phyloP scores from a whole-genome alignment of 2,329 filamentous ascomycete species.

The Alternaria ventricosa region DNA sequence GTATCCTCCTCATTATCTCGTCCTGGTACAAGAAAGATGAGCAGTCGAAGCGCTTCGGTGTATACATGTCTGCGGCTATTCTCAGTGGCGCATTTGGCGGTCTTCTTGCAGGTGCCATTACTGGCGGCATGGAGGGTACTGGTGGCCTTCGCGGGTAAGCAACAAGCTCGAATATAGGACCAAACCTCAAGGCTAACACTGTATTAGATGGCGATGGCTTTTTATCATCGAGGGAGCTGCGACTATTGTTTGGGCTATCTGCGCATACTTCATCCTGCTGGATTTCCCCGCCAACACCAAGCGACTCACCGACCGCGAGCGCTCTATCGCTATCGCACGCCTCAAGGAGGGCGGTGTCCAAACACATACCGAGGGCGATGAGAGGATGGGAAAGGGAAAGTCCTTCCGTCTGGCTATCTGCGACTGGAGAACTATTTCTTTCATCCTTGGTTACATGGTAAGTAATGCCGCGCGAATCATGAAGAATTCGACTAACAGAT shows the following conservation, averaged over 20 bases:
- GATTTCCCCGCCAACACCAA: slow-evolving; percentile 59
- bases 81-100: slow-evolving; percentile 59
- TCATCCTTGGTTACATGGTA: slow-evolving; percentile 60
- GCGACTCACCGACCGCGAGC: slow-evolving; percentile 51
- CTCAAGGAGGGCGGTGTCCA: slow-evolving; percentile 54
- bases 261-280: slow-evolving; percentile 55
- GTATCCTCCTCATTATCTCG: slow-evolving; percentile 61
- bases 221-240: slow-evolving; percentile 50
- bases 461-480: slow-evolving; percentile 19
- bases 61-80: slow-evolving; percentile 66
- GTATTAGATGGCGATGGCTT: slow-evolving; percentile 58
- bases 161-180: too few species aligned
- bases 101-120: slow-evolving; percentile 53
- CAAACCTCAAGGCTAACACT: background rate
- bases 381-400: slow-evolving; percentile 46
- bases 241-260: slow-evolving; percentile 54
- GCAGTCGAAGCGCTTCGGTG: slow-evolving; percentile 62
- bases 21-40: slow-evolving; percentile 58
- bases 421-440: slow-evolving; percentile 57
- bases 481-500: slow-evolving; percentile 4
- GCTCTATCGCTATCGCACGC: slow-evolving; percentile 53
- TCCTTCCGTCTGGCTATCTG: slow-evolving; percentile 50
- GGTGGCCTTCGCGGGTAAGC: slow-evolving; percentile 50
- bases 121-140: slow-evolving; percentile 54
- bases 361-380: slow-evolving; percentile 38